A percentile compares a stretch with the other conserved stretches of the same genome.
These are phyloP conservation scores for Elsinoe necatrix DNA, from an alignment of 2,329 filamentous ascomycete species.

Conservation along the genomic window DNA sequence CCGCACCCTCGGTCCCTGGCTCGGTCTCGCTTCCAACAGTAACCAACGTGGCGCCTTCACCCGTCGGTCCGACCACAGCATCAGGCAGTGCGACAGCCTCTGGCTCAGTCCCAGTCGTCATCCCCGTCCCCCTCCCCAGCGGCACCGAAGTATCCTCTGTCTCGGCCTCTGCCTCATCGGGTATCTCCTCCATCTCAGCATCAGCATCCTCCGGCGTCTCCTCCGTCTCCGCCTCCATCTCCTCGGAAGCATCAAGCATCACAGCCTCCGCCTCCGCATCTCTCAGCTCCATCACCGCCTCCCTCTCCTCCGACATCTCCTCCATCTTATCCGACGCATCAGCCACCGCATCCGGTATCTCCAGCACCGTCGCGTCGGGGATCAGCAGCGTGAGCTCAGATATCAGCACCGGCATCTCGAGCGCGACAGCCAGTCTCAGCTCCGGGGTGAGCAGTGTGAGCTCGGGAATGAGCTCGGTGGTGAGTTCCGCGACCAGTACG, in stretches of 20 bases:
- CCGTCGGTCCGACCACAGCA: conserved; percentile 13
- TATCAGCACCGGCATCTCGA: conserved; percentile 6
- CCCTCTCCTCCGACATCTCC: neutral
- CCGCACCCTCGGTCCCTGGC: neutral
- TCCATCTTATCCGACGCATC: neutral
- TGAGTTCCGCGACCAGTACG: neutral
- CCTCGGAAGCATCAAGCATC: conserved; percentile 1
- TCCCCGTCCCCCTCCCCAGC: conserved; percentile 15
- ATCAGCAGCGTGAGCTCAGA: neutral
- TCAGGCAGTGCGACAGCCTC: conserved; percentile 4
- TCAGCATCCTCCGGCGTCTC: neutral
- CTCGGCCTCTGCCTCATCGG: neutral
- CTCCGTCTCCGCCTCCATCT: conserved; percentile 5
- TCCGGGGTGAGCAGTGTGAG: neutral
- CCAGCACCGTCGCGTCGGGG: neutral
- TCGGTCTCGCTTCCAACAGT: neutral
- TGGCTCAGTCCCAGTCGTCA: neutral
- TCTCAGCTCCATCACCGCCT: conserved; percentile 8
- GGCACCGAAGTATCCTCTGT: conserved; percentile 11
- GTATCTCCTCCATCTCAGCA: neutral
- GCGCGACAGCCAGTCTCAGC: neutral
- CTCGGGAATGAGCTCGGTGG: neutral
- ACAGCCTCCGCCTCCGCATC: conserved; percentile 6
- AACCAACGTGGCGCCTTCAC: conserved; percentile 7
- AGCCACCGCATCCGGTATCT: neutral